These are phyloP conservation scores for Pichia sp. DNA, from an alignment of 1,139 yeast species.

Conservation along the genomic window DNA sequence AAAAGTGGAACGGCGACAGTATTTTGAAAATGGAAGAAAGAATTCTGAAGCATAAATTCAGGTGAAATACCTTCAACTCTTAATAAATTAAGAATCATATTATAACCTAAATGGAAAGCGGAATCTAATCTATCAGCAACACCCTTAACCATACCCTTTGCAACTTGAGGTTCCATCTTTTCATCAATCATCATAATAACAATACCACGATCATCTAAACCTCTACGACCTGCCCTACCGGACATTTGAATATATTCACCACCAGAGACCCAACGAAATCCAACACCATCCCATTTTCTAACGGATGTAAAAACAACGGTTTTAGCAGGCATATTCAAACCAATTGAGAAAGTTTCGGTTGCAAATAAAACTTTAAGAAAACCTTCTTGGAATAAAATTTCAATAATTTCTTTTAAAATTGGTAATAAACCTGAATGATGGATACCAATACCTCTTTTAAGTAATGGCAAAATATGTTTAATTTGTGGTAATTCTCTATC, in stretches of 20 bases:
- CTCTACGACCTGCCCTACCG: constrained; percentile 98
- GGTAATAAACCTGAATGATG: constrained; percentile 97
- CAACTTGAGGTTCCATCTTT: constrained; percentile 98
- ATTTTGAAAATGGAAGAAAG: constrained; percentile 93
- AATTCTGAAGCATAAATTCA: constrained; percentile 90
- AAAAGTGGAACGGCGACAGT: constrained; percentile 82
- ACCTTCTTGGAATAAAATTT: constrained; percentile 95
- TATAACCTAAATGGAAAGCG: constrained; percentile 90
- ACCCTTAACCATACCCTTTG: constrained; percentile 99
- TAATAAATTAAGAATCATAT: constrained; percentile 92
- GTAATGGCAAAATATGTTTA: constrained; percentile 77
- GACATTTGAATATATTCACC: constrained; percentile 99
- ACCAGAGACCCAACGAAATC: constrained; percentile 97
- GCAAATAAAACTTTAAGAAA: constrained; percentile 90
- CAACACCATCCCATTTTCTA: constrained; percentile 96
- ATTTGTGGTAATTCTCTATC: constrained; percentile 94
- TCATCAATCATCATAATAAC: constrained; percentile 98
- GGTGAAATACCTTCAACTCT: constrained; percentile 98
- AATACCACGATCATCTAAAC: constrained; percentile 87
- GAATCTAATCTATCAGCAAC: constrained; percentile 84
- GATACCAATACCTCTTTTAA: constrained; percentile 94
- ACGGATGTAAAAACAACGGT: constrained; percentile 97
- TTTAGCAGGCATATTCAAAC: constrained; percentile 92
- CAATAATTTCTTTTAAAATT: constrained; percentile 92
- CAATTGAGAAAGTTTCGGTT: constrained; percentile 98